Percentiles rank a stretch among this genome's conserved stretches.
Evolutionary conservation across 2,329 filamentous ascomycete genomes (phyloP).

Genomic region (Arthrobotrys entomopaga): DNA sequence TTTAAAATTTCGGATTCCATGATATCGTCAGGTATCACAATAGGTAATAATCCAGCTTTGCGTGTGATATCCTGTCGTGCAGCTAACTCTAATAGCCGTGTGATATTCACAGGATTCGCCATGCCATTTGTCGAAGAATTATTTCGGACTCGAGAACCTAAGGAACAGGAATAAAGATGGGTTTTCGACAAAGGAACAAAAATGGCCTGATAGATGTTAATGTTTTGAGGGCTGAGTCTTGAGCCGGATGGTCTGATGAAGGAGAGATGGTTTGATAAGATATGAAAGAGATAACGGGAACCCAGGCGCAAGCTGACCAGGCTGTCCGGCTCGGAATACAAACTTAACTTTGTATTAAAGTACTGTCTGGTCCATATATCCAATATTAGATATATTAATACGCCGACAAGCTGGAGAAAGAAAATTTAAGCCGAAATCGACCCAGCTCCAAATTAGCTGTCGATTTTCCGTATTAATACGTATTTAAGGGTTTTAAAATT

Average conservation of each 20-base stretch:
- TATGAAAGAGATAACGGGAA: background rate
- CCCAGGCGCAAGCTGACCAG: no score
- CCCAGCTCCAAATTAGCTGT: no score
- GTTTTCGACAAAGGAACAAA: background rate
- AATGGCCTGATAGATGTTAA: background rate
- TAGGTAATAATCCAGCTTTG: conserved; percentile 23
- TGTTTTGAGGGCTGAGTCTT: no score
- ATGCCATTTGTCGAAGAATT: conserved; percentile 13
- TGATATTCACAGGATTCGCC: conserved; percentile 37
- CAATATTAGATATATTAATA: background rate
- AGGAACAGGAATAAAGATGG: background rate
- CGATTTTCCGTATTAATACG: background rate
- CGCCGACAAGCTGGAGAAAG: no score
- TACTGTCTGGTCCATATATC: no score
- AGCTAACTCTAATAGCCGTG: conserved; percentile 26
- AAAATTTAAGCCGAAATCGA: no score
- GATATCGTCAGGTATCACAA: conserved; percentile 39
- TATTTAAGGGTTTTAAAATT: background rate
- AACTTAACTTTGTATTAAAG: no score
- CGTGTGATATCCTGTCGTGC: conserved; percentile 11
- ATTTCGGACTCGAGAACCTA: background rate
- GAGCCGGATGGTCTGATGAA: no score
- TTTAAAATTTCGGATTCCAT: conserved; percentile 22
- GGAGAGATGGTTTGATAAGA: background rate
- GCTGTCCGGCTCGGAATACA: no score